Percentiles rank a stretch among this genome's conserved stretches.
Evolutionary conservation across 2,329 filamentous ascomycete species (phyloP).

Genomic region (Diaporthe sp.): DNA sequence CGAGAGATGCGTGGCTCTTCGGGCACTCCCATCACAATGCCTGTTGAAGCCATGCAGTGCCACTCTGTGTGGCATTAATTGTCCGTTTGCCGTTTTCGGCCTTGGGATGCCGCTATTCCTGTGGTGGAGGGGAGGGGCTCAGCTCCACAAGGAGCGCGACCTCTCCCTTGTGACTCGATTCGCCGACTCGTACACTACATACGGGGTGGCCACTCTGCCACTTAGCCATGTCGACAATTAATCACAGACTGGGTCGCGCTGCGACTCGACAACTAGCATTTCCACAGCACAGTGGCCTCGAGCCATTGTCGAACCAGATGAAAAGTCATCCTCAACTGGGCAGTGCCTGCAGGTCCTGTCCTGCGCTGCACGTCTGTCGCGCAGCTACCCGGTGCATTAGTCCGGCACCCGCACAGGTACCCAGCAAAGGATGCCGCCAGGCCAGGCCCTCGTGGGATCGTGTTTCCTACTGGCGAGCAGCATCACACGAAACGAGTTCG

Average conservation of each 20-base stretch:
- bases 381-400: slow-evolving; percentile 37
- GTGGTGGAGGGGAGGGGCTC: slow-evolving; percentile 19
- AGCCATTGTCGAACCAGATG: slow-evolving; percentile 27
- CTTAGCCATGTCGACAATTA: slow-evolving; percentile 1
- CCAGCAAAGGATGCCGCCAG: slow-evolving; percentile 1
- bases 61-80: slow-evolving; percentile 19
- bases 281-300: neutral
- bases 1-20: slow-evolving; percentile 6
- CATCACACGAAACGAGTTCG: slow-evolving; percentile 32
- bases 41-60: neutral
- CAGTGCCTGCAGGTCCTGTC: slow-evolving; percentile 29
- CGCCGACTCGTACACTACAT: slow-evolving; percentile 22
- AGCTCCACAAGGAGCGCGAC: slow-evolving; percentile 18
- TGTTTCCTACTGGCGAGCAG: slow-evolving; percentile 7
- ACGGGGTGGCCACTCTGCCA: neutral
- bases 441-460: neutral
- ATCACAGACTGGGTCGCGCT: neutral
- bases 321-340: slow-evolving; percentile 17
- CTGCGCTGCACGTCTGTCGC: slow-evolving; percentile 37
- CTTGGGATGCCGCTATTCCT: slow-evolving; percentile 27
- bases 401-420: slow-evolving; percentile 17
- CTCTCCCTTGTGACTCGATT: slow-evolving; percentile 22
- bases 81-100: slow-evolving; percentile 22
- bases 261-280: neutral
- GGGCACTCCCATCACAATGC: neutral